These are phyloP conservation scores for Xylaria sp. DNA, from an alignment of 2,329 filamentous ascomycete species.

Conservation along the genomic window DNA sequence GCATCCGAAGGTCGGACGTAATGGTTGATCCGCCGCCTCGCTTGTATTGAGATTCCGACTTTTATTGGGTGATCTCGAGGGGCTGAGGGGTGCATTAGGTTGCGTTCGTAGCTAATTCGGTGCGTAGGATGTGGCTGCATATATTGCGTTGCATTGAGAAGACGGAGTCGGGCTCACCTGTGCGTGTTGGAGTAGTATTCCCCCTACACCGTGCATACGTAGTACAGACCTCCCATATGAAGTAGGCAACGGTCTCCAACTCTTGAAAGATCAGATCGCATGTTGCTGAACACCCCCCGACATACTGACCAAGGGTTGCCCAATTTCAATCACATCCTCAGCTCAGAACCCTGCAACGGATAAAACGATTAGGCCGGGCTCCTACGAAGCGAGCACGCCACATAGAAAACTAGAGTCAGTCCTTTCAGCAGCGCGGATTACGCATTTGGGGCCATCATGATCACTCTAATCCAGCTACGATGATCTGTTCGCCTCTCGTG, in stretches of 20 bases:
- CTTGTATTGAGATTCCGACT: not conserved
- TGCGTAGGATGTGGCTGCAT: not conserved
- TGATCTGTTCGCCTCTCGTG: constrained; percentile 4
- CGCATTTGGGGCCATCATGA: constrained; percentile 5
- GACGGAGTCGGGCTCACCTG: constrained; percentile 14
- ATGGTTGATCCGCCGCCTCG: not conserved
- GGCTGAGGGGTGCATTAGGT: not conserved
- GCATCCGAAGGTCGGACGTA: not conserved
- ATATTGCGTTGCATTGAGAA: constrained; percentile 19
- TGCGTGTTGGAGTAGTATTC: constrained; percentile 25
- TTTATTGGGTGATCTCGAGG: not conserved
- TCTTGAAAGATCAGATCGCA: constrained; percentile 3
- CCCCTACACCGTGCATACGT: constrained; percentile 16
- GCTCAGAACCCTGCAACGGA: constrained; percentile 9
- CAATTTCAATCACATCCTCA: constrained; percentile 21
- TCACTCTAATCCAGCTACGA: constrained; percentile 7
- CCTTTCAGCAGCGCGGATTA: constrained; percentile 8
- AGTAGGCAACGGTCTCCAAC: constrained; percentile 16
- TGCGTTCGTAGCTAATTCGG: not conserved
- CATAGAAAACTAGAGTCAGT: not conserved
- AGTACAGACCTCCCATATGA: constrained; percentile 6
- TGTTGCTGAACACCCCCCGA: constrained; percentile 4
- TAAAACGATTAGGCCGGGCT: not conserved
- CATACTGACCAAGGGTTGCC: constrained; percentile 2
- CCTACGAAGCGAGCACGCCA: constrained; percentile 5